Conservation (phyloP, 345 rosid species). For the Moricandia arvensis region DNA sequence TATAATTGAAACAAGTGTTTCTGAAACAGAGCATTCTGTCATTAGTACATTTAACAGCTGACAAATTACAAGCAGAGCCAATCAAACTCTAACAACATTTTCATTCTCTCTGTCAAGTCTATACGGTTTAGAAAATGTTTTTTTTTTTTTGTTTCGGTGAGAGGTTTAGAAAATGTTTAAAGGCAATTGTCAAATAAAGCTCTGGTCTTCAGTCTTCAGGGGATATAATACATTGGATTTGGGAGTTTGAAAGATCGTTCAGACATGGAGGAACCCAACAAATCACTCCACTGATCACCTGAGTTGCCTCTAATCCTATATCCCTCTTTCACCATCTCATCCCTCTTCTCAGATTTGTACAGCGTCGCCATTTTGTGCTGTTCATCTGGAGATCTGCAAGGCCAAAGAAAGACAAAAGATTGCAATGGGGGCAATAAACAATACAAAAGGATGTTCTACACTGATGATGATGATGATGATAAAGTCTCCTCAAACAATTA, state of each 20-base stretch:
- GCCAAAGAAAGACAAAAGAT: not conserved
- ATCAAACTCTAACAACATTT: constrained; percentile 17
- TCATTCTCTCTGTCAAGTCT: constrained; percentile 4
- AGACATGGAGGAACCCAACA: constrained; percentile 63
- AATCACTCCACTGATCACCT: constrained; percentile 96
- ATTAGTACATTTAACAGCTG: not conserved
- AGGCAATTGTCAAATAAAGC: not conserved
- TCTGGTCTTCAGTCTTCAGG: constrained; percentile 35
- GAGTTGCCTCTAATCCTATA: constrained; percentile 78
- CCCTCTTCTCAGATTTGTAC: constrained; percentile 70
- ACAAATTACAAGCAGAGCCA: constrained; percentile 12
- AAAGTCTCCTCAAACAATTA: not conserved
- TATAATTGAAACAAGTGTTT: not conserved
- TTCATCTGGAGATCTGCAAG: constrained; percentile 55
- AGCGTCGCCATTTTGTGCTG: constrained; percentile 53
- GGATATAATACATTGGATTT: constrained; percentile 84
- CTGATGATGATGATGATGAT: not conserved
- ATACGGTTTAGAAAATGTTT: not conserved
- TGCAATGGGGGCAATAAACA: not conserved
- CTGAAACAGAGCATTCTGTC: constrained; percentile 1
- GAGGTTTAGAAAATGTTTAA: not conserved
- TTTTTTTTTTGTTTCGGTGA: not conserved
- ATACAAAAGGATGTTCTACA: not conserved
- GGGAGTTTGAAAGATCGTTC: constrained; percentile 82
- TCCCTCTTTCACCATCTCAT: constrained; percentile 68